phyloP scores from a whole-genome alignment of 805 yeast species.

The Yarrowia sp. region DNA sequence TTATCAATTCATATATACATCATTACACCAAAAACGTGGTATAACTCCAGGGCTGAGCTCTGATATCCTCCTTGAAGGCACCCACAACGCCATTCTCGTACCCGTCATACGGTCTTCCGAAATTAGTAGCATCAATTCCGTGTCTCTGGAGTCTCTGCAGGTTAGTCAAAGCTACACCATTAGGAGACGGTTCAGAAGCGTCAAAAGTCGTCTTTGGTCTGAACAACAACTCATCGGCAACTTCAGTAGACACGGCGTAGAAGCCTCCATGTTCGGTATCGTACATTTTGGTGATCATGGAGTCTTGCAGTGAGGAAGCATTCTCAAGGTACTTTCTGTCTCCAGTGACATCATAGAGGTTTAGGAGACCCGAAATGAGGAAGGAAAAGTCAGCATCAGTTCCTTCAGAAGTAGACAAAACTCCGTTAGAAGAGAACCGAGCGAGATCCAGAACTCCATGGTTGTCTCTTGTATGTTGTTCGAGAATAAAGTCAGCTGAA shows the following conservation, averaged over 20 bases:
- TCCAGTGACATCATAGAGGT: conserved; percentile 39
- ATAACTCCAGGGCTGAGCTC: conserved; percentile 30
- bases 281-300: conserved; percentile 38
- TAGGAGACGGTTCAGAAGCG: conserved; percentile 42
- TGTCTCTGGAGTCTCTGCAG: conserved; percentile 34
- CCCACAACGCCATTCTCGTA: conserved; percentile 26
- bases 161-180: conserved; percentile 40
- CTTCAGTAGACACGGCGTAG: conserved; percentile 32
- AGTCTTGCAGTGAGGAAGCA: conserved; percentile 39
- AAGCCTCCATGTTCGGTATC: conserved; percentile 40
- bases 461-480: conserved; percentile 32
- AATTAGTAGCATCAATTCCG: conserved; percentile 22
- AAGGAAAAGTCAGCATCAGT: conserved; percentile 43
- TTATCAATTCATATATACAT: neutral
- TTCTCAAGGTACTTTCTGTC: conserved; percentile 34
- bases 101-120: conserved; percentile 17
- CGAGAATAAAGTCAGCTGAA: conserved; percentile 35
- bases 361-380: conserved; percentile 40
- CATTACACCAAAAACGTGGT: conserved; percentile 15
- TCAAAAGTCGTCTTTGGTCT: conserved; percentile 42
- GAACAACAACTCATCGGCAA: conserved; percentile 35
- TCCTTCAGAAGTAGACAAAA: conserved; percentile 31
- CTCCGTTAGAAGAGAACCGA: conserved; percentile 31
- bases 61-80: conserved; percentile 30
- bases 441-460: conserved; percentile 28